phyloP scores from a whole-genome alignment of 1,284 basidiomycete genomes.

The Pterula multifida region DNA sequence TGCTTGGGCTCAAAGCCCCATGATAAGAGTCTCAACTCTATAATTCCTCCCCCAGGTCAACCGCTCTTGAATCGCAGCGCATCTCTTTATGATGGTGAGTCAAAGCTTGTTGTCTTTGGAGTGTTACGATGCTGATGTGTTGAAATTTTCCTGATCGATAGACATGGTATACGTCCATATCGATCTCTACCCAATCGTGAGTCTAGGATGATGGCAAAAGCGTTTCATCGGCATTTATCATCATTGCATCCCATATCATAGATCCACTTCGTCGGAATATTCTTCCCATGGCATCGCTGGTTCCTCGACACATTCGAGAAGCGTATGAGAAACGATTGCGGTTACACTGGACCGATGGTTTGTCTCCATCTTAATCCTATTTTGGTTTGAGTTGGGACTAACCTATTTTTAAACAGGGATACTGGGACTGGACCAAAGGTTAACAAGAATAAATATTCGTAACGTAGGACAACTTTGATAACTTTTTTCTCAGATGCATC shows the following conservation, averaged over 20 bases:
- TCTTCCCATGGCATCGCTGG: slow-evolving; percentile 1
- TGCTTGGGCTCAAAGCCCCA: not conserved
- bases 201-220: not conserved
- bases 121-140: too few relatives aligned
- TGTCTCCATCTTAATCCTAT: not conserved
- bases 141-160: not conserved
- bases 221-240: not conserved
- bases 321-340: not conserved
- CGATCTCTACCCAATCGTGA: not conserved
- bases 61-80: not conserved
- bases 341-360: not conserved
- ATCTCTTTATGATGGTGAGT: not conserved
- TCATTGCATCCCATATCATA: not conserved
- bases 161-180: not conserved
- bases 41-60: not conserved
- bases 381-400: not conserved
- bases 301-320: slow-evolving; percentile 1
- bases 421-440: slow-evolving; percentile 1
- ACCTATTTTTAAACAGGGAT: not conserved
- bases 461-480: not conserved
- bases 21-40: not conserved
- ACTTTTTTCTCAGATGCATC: not conserved
- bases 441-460: not conserved
- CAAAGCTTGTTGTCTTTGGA: too few relatives aligned
- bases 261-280: slow-evolving; percentile 1